These are phyloP conservation scores for Naganishia vishniacii DNA, from an alignment of 768 basidiomycete species.

Conservation along the genomic window DNA sequence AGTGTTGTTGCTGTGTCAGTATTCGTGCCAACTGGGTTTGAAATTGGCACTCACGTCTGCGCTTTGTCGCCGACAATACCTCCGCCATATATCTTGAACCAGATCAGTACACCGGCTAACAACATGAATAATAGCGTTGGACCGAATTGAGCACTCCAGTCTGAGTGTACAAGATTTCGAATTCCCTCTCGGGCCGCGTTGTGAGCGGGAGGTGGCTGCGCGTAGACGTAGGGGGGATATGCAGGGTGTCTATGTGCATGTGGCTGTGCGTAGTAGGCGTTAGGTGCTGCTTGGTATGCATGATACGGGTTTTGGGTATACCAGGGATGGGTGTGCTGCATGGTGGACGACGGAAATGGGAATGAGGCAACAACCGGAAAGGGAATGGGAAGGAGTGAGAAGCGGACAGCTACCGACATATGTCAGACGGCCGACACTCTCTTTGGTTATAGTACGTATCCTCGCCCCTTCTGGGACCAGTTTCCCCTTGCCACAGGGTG, in stretches of 20 bases:
- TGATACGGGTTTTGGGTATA: not conserved
- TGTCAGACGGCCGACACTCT: not conserved
- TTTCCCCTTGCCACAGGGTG: not conserved
- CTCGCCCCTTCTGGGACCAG: not conserved
- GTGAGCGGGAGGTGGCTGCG: not conserved
- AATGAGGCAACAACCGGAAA: not conserved
- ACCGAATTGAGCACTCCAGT: slow-evolving; percentile 12
- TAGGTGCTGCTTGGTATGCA: not conserved
- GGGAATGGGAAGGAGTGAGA: not conserved
- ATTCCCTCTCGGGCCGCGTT: not conserved
- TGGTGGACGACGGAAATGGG: not conserved
- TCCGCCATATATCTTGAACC: slow-evolving; percentile 10
- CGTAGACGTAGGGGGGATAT: not conserved
- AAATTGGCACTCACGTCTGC: not conserved
- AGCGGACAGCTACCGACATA: not conserved
- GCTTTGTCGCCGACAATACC: not conserved
- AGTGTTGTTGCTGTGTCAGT: not conserved
- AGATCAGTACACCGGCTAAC: not conserved
- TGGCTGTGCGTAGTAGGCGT: not conserved
- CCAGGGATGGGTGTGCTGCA: slow-evolving; percentile 12
- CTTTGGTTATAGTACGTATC: not conserved
- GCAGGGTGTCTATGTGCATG: not conserved
- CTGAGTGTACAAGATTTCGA: not conserved
- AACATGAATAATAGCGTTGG: slow-evolving; percentile 3
- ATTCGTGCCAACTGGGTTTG: no score